These are phyloP conservation scores for Metarhizium guizhouense DNA, from an alignment of 2,329 filamentous ascomycete genomes.

Conservation along the genomic window DNA sequence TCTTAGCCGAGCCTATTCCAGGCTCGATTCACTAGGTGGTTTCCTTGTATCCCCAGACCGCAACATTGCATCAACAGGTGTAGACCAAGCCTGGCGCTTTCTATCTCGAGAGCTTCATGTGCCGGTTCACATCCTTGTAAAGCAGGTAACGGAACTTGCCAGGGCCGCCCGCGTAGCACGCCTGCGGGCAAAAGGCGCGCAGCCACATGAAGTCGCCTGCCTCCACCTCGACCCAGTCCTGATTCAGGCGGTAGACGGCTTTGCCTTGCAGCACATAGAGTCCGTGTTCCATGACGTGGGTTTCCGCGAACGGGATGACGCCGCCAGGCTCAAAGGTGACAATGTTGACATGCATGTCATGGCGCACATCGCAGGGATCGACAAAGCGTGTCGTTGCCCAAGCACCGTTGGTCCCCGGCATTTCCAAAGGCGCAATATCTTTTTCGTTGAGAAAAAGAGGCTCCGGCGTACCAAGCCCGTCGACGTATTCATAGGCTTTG, in stretches of 20 bases:
- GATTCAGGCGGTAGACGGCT: conserved; percentile 6
- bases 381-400: conserved; percentile 7
- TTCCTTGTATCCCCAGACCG: no score
- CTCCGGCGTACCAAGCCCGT: not conserved
- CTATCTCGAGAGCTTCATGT: conserved; percentile 3
- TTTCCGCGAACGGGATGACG: conserved; percentile 7
- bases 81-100: not conserved
- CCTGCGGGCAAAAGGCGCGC: conserved; percentile 7
- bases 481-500: conserved; percentile 3
- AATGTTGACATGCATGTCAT: conserved; percentile 7
- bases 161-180: conserved; percentile 6
- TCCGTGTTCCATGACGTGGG: conserved; percentile 7
- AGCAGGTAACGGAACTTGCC: conserved; percentile 6
- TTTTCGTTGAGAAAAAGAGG: conserved; percentile 1
- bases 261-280: conserved; percentile 7
- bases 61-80: not conserved
- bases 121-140: conserved; percentile 7
- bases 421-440: not conserved
- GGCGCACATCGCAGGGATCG: conserved; percentile 4
- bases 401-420: conserved; percentile 4
- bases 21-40: no score
- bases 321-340: conserved; percentile 5
- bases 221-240: conserved; percentile 7
- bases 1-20: no score
- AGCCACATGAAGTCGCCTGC: conserved; percentile 8